A percentile compares a stretch with the other conserved stretches of the same genome.
These are phyloP conservation scores for Cladosporium sp. DNA, from an alignment of 2,329 filamentous ascomycete genomes.

Conservation along the genomic window DNA sequence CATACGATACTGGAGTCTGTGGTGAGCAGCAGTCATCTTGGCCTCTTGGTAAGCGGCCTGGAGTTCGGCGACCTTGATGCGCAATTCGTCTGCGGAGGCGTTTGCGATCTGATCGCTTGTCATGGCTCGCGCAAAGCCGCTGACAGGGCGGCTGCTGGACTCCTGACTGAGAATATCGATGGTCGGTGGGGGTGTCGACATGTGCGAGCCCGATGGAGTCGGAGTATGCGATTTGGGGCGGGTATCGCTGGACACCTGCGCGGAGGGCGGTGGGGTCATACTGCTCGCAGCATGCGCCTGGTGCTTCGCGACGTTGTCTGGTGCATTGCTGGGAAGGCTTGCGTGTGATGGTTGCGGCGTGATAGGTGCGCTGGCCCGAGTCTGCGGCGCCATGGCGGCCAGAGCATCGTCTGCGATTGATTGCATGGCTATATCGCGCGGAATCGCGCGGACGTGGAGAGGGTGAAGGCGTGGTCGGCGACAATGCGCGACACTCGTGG, in stretches of 20 bases:
- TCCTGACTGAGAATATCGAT: constrained; percentile 20
- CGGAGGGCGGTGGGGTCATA: constrained; percentile 60
- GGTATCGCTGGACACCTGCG: constrained; percentile 43
- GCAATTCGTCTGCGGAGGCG: constrained; percentile 50
- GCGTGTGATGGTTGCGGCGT: constrained; percentile 31
- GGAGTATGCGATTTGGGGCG: constrained; percentile 39
- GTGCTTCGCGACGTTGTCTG: constrained; percentile 31
- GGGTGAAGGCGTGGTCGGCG: not conserved
- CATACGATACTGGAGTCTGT: constrained; percentile 85
- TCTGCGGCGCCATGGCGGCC: constrained; percentile 17
- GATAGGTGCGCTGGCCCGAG: constrained; percentile 14
- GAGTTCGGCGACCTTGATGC: constrained; percentile 50
- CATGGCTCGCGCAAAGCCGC: constrained; percentile 30
- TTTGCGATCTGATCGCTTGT: constrained; percentile 49
- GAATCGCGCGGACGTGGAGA: not conserved
- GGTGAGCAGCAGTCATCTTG: constrained; percentile 81
- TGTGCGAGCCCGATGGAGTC: constrained; percentile 47
- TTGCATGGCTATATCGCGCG: not conserved
- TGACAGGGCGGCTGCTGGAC: constrained; percentile 14
- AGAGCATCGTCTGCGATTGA: constrained; percentile 1
- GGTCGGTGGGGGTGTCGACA: constrained; percentile 48
- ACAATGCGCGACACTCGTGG: constrained; percentile 7
- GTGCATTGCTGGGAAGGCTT: constrained; percentile 35
- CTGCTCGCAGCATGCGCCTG: constrained; percentile 22
- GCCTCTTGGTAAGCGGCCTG: constrained; percentile 56